These are phyloP conservation scores for Malus sylvestris DNA, from an alignment of 306 rosid genomes.

Conservation along the genomic window DNA sequence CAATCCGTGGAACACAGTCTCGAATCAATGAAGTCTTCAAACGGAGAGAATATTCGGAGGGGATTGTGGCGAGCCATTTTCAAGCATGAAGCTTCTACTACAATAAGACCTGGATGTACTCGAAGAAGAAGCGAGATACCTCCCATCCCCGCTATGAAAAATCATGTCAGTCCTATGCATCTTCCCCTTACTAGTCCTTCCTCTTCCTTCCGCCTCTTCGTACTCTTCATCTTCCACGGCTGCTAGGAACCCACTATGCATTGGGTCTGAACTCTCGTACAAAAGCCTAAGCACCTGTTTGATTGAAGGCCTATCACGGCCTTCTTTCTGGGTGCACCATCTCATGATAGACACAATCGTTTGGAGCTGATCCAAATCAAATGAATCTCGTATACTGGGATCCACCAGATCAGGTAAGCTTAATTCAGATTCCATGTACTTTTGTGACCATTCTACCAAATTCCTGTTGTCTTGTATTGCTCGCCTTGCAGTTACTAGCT, in stretches of 20 bases:
- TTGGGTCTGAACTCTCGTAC: constrained; percentile 85
- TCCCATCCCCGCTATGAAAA: constrained; percentile 76
- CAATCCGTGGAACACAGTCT: neutral
- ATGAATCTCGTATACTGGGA: constrained; percentile 57
- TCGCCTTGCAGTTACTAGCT: constrained; percentile 74
- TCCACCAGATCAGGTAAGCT: constrained; percentile 71
- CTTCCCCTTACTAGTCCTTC: constrained; percentile 67
- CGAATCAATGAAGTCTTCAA: constrained; percentile 13
- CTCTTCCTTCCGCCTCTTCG: constrained; percentile 52
- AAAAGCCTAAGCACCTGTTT: constrained; percentile 88
- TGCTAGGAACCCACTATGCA: constrained; percentile 62
- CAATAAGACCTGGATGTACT: constrained; percentile 94
- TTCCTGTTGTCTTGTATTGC: constrained; percentile 74
- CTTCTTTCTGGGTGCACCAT: constrained; percentile 95
- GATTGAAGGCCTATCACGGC: constrained; percentile 78
- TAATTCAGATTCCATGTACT: constrained; percentile 45
- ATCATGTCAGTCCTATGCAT: constrained; percentile 43
- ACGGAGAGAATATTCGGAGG: constrained; percentile 56
- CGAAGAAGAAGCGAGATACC: constrained; percentile 91
- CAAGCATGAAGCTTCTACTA: constrained; percentile 92
- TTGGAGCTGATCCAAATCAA: constrained; percentile 79
- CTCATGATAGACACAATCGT: constrained; percentile 58
- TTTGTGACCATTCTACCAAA: constrained; percentile 87
- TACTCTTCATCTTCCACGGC: constrained; percentile 56
- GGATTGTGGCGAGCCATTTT: constrained; percentile 75